These are phyloP conservation scores for Fusarium citri DNA, from an alignment of 2,329 filamentous ascomycete species.

Conservation along the genomic window DNA sequence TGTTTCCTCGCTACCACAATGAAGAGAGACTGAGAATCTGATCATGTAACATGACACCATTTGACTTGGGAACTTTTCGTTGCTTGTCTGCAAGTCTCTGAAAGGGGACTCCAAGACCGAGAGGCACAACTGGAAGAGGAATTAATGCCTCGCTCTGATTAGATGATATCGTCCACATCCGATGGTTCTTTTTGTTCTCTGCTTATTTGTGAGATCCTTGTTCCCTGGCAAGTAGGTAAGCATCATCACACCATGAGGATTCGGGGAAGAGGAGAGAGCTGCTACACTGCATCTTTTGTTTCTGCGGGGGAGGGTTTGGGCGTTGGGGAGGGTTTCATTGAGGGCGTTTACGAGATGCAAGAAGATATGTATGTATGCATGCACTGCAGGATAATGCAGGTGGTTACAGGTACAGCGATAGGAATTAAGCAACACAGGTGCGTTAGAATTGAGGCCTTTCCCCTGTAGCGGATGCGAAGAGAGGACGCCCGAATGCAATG, in stretches of 20 bases:
- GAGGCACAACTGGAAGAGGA: conserved; percentile 9
- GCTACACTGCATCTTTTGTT: background rate
- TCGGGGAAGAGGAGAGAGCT: conserved; percentile 11
- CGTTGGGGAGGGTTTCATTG: conserved; percentile 15
- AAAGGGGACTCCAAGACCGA: conserved; percentile 37
- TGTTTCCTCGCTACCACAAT: conserved; percentile 2
- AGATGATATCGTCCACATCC: conserved; percentile 5
- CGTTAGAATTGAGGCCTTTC: conserved; percentile 23
- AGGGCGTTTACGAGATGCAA: conserved; percentile 23
- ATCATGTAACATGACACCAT: conserved; percentile 12
- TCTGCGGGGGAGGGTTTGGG: conserved; percentile 16
- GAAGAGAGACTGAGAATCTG: conserved; percentile 4
- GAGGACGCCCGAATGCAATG: conserved; percentile 16
- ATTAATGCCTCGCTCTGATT: conserved; percentile 25
- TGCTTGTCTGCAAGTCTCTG: conserved; percentile 11
- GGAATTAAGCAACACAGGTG: background rate
- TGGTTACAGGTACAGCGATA: background rate
- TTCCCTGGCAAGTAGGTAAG: conserved; percentile 21
- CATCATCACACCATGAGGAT: conserved; percentile 34
- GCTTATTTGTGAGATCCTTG: conserved; percentile 10
- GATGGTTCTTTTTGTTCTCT: conserved; percentile 19
- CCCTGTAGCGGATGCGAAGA: conserved; percentile 20
- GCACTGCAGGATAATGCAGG: background rate
- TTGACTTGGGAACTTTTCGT: background rate
- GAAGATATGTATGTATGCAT: background rate